phyloP scores from a whole-genome alignment of 164 flowering plant genomes.

The Echeveria elegans region DNA sequence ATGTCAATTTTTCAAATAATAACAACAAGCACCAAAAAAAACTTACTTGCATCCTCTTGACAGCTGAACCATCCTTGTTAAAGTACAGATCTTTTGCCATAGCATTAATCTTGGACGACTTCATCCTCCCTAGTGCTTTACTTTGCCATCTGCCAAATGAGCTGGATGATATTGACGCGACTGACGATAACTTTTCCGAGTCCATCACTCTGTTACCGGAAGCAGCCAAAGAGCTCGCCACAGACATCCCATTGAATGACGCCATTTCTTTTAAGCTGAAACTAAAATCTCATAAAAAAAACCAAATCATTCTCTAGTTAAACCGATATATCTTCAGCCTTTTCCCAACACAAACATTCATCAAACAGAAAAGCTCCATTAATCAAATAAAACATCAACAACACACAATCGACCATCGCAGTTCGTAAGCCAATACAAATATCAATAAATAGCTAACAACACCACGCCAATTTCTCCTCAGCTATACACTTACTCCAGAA shows the following conservation, averaged over 20 bases:
- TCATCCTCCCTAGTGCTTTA: slow-evolving; percentile 25
- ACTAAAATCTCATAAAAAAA: not conserved
- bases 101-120: slow-evolving; percentile 42
- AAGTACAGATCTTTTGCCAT: slow-evolving; percentile 90
- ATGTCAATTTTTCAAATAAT: not conserved
- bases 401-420: no score
- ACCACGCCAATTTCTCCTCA: not conserved
- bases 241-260: slow-evolving; percentile 52
- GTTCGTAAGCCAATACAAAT: no score
- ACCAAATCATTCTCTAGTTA: not conserved
- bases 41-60: slow-evolving; percentile 78
- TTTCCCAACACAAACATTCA: no score
- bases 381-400: no score
- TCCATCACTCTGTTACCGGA: slow-evolving; percentile 29
- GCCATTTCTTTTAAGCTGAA: slow-evolving; percentile 37
- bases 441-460: not conserved
- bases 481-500: not conserved
- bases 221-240: slow-evolving; percentile 56
- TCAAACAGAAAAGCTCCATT: no score
- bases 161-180: slow-evolving; percentile 46
- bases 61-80: slow-evolving; percentile 90
- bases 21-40: slow-evolving; percentile 1
- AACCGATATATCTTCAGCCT: no score
- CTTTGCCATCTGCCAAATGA: slow-evolving; percentile 37
- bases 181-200: slow-evolving; percentile 45